Conservation (phyloP, 2,329 filamentous ascomycete species). For the Colletotrichum sublineola region DNA sequence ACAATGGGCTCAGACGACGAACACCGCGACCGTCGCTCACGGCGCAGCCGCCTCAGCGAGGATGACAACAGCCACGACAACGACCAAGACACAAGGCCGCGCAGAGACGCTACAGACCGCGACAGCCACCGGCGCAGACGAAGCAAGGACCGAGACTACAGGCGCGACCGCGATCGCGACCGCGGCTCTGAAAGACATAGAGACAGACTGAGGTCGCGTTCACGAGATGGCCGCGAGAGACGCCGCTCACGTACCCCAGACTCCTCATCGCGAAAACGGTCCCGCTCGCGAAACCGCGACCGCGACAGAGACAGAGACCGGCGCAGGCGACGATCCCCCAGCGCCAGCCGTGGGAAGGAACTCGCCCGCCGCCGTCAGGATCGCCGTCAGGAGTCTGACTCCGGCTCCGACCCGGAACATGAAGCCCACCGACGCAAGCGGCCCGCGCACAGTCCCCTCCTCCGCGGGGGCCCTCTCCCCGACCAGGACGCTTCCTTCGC, state of each 20-base stretch:
- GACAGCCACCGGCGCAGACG: conserved; percentile 31
- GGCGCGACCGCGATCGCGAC: conserved; percentile 25
- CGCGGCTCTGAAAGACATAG: conserved; percentile 27
- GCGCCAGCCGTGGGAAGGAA: conserved; percentile 32
- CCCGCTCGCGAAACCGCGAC: conserved; percentile 43
- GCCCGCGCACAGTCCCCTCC: conserved; percentile 38
- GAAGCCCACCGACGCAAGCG: conserved; percentile 50
- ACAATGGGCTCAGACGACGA: conserved; percentile 40
- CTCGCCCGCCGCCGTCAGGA: conserved; percentile 16
- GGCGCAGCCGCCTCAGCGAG: conserved; percentile 21
- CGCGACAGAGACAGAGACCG: conserved; percentile 45
- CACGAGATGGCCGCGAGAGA: conserved; percentile 32
- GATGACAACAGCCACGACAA: conserved; percentile 17
- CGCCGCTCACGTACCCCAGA: conserved; percentile 39
- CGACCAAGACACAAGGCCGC: conserved; percentile 13
- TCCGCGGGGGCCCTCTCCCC: conserved; percentile 65
- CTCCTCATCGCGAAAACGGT: conserved; percentile 23
- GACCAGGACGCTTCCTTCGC: conserved; percentile 73
- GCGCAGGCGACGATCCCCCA: conserved; percentile 48
- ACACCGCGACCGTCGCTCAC: conserved; percentile 26
- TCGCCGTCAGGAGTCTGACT: conserved; percentile 22
- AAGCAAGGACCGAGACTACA: conserved; percentile 28
- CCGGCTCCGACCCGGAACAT: conserved; percentile 48
- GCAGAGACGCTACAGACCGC: conserved; percentile 20
- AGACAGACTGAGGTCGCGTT: conserved; percentile 29